phyloP scores from a whole-genome alignment of 352 stramenopile species.

The Globisporangium sylvaticum region DNA sequence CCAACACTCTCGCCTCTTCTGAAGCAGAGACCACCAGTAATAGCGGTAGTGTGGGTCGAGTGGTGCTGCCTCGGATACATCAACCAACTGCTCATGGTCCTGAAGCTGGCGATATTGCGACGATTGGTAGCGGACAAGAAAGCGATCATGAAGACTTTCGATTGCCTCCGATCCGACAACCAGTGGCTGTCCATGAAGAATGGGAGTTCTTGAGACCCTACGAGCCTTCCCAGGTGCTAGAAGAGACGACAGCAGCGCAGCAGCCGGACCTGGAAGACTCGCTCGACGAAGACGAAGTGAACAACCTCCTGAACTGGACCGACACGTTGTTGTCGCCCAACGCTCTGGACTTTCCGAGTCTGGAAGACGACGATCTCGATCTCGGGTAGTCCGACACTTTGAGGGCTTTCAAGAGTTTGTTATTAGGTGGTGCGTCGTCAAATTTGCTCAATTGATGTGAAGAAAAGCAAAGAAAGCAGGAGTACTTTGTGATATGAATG shows the following conservation, averaged over 20 bases:
- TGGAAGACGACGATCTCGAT: slow-evolving; percentile 24
- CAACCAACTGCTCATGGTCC: background rate
- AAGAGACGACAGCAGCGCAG: background rate
- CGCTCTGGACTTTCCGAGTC: slow-evolving; percentile 32
- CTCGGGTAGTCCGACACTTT: background rate
- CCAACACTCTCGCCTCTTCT: background rate
- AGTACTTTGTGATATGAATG: no score
- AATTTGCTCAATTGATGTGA: background rate
- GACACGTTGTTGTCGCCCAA: slow-evolving; percentile 53
- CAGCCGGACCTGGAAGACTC: slow-evolving; percentile 52
- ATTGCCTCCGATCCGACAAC: slow-evolving; percentile 4
- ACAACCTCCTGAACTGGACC: slow-evolving; percentile 78
- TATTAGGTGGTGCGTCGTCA: background rate
- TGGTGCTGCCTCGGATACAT: slow-evolving; percentile 9
- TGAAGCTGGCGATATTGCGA: background rate
- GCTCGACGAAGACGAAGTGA: slow-evolving; percentile 73
- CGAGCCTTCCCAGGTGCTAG: slow-evolving; percentile 13
- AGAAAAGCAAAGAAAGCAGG: no score
- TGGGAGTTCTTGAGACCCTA: slow-evolving; percentile 21
- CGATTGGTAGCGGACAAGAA: background rate
- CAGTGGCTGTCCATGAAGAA: background rate
- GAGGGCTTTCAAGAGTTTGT: background rate
- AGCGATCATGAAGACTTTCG: background rate
- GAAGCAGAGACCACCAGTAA: background rate
- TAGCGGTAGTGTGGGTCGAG: background rate